phyloP scores from a whole-genome alignment of 176 grass and related monocot species.

The Saccharum spontaneum region DNA sequence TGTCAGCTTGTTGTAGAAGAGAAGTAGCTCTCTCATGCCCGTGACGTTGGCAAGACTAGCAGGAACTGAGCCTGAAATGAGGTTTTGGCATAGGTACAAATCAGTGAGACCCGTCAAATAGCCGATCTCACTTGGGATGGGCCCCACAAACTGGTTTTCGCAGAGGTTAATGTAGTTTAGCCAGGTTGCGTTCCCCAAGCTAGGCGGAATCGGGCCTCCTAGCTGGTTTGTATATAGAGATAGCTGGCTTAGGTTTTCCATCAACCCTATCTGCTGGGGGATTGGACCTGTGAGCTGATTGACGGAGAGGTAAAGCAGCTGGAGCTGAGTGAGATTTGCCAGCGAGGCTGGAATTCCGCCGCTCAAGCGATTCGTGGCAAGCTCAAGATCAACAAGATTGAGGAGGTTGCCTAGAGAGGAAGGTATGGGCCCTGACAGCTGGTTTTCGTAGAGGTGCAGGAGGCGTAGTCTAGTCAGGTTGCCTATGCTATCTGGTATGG shows the following conservation, averaged over 20 bases:
- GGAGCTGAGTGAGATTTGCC: neutral
- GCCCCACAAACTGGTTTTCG: neutral
- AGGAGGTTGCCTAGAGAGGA: conserved; percentile 5
- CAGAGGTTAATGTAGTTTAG: neutral
- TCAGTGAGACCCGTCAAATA: neutral
- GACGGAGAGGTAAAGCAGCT: fast-evolving
- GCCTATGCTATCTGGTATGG: neutral
- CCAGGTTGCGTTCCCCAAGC: conserved; percentile 14
- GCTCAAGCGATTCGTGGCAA: neutral
- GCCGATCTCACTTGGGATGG: neutral
- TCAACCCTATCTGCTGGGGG: neutral
- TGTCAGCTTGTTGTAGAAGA: neutral
- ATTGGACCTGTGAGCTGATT: neutral
- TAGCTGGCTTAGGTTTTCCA: neutral
- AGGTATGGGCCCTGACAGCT: conserved; percentile 2
- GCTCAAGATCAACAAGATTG: neutral
- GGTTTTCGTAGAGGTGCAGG: neutral
- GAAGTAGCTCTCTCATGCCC: neutral
- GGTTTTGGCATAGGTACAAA: neutral
- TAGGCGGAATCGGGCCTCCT: conserved; percentile 1
- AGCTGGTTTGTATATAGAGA: neutral
- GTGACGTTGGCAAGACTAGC: neutral
- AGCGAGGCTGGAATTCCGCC: neutral
- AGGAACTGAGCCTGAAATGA: neutral
- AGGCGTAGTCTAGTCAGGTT: conserved; percentile 2